These are phyloP conservation scores for Kwoniella heveanensis DNA, from an alignment of 768 basidiomycete species.

Conservation along the genomic window DNA sequence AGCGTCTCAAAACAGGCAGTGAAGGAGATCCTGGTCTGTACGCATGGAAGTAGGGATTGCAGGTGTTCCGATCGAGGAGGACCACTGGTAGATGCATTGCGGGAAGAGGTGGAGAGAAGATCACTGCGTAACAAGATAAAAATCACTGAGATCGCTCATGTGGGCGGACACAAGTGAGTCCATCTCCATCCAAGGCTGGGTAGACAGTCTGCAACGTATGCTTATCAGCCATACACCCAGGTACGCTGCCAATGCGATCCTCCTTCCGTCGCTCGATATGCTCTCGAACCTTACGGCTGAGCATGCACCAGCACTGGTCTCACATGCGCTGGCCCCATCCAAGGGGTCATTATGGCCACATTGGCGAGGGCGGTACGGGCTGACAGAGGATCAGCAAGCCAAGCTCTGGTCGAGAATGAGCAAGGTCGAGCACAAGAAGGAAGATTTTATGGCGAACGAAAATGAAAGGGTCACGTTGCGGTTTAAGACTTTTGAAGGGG, in stretches of 20 bases:
- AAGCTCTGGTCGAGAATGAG: conserved; percentile 31
- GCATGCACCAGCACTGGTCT: conserved; percentile 64
- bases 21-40: conserved; percentile 63
- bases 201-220: too few relatives aligned
- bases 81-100: conserved; percentile 63
- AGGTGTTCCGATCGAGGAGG: conserved; percentile 72
- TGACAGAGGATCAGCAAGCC: conserved; percentile 64
- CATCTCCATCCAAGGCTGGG: background rate
- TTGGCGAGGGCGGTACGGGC: conserved; percentile 75
- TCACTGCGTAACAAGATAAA: conserved; percentile 54
- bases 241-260: conserved; percentile 56
- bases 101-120: conserved; percentile 61
- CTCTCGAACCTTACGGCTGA: conserved; percentile 65
- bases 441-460: background rate
- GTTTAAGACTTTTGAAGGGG: conserved; percentile 50
- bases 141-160: conserved; percentile 72
- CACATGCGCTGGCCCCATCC: conserved; percentile 56
- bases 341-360: conserved; percentile 59
- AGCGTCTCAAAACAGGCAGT: background rate
- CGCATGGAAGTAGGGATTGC: conserved; percentile 77
- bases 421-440: background rate
- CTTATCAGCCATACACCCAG: too few relatives aligned
- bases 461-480: conserved; percentile 22
- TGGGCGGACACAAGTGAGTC: conserved; percentile 80
- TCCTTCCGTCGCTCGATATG: conserved; percentile 60